These are phyloP conservation scores for Trifolium repens DNA, from an alignment of 306 rosid species.

Conservation along the genomic window DNA sequence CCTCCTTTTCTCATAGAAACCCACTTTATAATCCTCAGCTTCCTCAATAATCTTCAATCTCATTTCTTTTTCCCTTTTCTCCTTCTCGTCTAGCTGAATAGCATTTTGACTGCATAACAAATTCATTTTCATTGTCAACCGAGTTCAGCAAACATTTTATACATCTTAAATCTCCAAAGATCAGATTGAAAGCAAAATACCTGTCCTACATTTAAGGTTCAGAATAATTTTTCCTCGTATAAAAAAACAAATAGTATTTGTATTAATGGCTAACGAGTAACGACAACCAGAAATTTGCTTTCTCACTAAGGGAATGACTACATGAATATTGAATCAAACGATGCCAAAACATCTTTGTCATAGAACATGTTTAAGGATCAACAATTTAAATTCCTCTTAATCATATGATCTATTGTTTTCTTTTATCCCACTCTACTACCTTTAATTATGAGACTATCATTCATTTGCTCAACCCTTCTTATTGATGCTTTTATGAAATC, in stretches of 20 bases:
- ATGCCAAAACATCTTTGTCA: neutral
- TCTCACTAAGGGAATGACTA: neutral
- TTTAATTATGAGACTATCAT: neutral
- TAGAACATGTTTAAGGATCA: neutral
- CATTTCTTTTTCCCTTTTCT: constrained; percentile 86
- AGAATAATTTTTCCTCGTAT: constrained; percentile 9
- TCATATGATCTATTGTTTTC: neutral
- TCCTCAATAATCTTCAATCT: constrained; percentile 84
- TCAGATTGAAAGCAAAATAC: constrained; percentile 33
- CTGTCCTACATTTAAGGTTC: constrained; percentile 20
- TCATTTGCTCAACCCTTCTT: neutral
- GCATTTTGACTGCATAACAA: constrained; percentile 77
- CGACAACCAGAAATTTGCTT: neutral
- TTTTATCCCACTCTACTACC: constrained; percentile 3
- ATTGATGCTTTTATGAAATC: neutral
- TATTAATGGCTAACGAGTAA: constrained; percentile 5
- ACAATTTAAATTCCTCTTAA: constrained; percentile 2
- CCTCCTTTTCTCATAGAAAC: constrained; percentile 90
- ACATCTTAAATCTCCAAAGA: constrained; percentile 20
- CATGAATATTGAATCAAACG: neutral
- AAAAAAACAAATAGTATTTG: constrained; percentile 21
- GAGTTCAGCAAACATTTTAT: constrained; percentile 19
- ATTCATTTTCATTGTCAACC: constrained; percentile 38
- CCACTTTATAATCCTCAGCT: constrained; percentile 85
- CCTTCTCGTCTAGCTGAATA: constrained; percentile 83